Evolutionary conservation across 192 early-diverging fungal species (phyloP).

Genomic region (Coemansia sp.): DNA sequence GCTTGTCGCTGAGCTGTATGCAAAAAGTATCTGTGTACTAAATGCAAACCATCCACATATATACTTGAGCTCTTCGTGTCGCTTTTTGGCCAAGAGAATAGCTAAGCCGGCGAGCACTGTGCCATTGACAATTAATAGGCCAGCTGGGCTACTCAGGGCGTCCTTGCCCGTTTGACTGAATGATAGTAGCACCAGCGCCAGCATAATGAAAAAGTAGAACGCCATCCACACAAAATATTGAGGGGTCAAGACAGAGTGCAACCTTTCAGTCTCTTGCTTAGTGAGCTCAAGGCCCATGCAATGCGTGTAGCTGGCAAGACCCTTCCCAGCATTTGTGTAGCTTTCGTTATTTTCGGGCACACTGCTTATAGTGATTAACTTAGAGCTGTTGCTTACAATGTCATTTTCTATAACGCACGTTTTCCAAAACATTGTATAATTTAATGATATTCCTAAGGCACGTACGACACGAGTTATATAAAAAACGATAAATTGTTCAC

Average conservation of each 20-base stretch:
- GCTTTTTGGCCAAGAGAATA: background rate
- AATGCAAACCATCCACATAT: background rate
- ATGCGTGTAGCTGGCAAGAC: background rate
- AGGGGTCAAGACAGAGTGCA: background rate
- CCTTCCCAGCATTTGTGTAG: background rate
- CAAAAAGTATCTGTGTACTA: conserved; percentile 1
- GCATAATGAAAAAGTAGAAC: background rate
- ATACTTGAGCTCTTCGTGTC: background rate
- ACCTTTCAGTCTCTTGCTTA: background rate
- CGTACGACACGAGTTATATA: no score
- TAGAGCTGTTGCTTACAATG: background rate
- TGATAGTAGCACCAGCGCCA: background rate
- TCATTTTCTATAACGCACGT: background rate
- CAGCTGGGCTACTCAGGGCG: background rate
- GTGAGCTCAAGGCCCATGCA: background rate
- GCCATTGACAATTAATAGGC: background rate
- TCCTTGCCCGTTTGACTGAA: background rate
- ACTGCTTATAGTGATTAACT: background rate
- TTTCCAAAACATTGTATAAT: background rate
- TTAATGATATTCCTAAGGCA: no score
- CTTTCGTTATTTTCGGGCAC: background rate
- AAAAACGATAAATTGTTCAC: no score
- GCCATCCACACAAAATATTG: background rate
- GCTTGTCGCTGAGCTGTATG: background rate
- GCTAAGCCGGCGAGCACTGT: background rate